A percentile compares a stretch with the other conserved stretches of the same genome.
Evolutionary conservation across 75 land plant species (phyloP).

Genomic region (Adiantum capillusveneris): DNA sequence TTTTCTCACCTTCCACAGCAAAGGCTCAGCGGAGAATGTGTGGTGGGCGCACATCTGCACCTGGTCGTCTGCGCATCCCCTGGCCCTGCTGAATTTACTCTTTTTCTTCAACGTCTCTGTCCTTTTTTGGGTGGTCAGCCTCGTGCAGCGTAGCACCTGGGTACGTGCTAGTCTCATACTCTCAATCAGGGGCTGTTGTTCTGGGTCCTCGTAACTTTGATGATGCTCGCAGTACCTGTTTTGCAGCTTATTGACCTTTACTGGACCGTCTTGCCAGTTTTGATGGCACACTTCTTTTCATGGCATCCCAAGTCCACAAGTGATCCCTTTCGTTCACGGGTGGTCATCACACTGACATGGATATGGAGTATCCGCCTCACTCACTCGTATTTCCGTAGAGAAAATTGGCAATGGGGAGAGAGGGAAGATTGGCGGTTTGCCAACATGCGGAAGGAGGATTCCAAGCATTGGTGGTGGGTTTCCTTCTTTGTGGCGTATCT

Average conservation of each 20-base stretch:
- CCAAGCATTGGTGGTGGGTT: conserved; percentile 85
- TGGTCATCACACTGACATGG: conserved; percentile 62
- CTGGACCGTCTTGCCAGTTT: conserved; percentile 90
- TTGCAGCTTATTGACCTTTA: conserved; percentile 90
- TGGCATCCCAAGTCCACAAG: conserved; percentile 48
- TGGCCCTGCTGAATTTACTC: conserved; percentile 62
- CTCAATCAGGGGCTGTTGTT: not conserved
- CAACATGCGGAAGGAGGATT: conserved; percentile 53
- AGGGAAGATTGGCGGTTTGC: conserved; percentile 95
- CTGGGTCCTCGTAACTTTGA: not conserved
- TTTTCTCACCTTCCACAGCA: conserved; percentile 38
- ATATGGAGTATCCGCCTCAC: conserved; percentile 85
- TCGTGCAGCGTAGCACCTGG: conserved; percentile 82
- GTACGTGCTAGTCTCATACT: conserved; percentile 24
- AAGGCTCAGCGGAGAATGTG: not conserved
- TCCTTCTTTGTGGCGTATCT: conserved; percentile 81
- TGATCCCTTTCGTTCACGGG: conserved; percentile 43
- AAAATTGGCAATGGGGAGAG: conserved; percentile 89
- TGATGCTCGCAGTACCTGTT: not conserved
- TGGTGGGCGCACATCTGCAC: conserved; percentile 30
- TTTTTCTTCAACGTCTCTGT: conserved; percentile 87
- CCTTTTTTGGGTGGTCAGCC: conserved; percentile 88
- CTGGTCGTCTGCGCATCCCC: conserved; percentile 70
- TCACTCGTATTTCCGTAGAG: conserved; percentile 86
- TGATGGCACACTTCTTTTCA: conserved; percentile 72